Percentiles rank a stretch among this genome's conserved stretches.
phyloP scores from a whole-genome alignment of 2,329 filamentous ascomycete species.

The Diaporthe citri region DNA sequence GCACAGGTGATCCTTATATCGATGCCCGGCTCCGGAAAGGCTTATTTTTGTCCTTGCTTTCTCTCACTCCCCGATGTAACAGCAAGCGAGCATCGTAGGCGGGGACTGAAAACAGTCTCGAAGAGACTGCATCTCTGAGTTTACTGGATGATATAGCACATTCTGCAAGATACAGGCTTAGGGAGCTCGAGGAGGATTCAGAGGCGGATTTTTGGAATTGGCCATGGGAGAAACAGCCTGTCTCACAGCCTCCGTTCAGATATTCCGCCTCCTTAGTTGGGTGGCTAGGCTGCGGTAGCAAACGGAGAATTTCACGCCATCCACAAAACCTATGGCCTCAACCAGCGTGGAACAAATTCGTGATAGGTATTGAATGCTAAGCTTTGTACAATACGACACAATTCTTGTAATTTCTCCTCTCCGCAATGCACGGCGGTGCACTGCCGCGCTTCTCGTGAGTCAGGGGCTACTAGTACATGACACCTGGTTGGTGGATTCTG shows the following conservation, averaged over 20 bases:
- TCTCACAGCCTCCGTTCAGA: not conserved
- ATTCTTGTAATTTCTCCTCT: not conserved
- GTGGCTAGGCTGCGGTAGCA: not conserved
- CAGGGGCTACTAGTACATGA: not conserved
- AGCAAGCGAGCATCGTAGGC: no score
- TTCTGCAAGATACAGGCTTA: not conserved
- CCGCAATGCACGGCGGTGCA: not conserved
- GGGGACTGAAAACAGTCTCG: no score
- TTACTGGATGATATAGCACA: no score
- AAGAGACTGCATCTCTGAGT: no score
- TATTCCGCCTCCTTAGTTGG: not conserved
- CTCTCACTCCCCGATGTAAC: no score
- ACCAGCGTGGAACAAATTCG: not conserved
- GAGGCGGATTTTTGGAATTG: not conserved
- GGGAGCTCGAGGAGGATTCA: not conserved
- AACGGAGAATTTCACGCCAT: not conserved
- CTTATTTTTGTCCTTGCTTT: not conserved
- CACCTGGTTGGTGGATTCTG: conserved; percentile 27
- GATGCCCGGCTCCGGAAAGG: not conserved
- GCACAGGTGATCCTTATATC: no score
- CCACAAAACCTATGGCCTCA: not conserved
- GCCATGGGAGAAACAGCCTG: no score
- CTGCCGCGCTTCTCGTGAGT: not conserved
- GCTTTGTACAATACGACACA: conserved; percentile 17
- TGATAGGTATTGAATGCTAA: not conserved